A percentile compares a stretch with the other conserved stretches of the same genome.
Evolutionary conservation across 495 filamentous ascomycete species (phyloP).

Genomic region (Sordaria brevicollis): DNA sequence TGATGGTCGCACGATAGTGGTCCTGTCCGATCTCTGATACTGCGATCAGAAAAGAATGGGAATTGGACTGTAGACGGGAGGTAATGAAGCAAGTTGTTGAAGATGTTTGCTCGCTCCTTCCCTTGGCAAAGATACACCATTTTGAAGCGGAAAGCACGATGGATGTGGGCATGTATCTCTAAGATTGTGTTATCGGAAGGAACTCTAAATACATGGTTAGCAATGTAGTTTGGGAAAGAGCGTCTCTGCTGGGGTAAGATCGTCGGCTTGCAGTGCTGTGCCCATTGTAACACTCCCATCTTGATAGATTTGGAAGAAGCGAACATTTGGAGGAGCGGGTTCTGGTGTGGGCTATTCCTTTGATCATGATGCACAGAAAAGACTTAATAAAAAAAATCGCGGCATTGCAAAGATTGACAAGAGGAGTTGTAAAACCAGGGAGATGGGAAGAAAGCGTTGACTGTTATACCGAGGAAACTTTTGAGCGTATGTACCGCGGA

Average conservation of each 20-base stretch:
- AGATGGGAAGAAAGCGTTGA: neutral
- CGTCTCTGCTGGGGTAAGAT: neutral
- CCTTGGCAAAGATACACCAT: too few species aligned
- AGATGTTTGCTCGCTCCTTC: neutral
- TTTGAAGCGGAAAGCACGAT: neutral
- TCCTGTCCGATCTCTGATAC: neutral
- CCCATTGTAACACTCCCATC: neutral
- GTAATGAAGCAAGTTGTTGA: neutral
- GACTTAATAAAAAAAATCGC: neutral
- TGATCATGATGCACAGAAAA: too few species aligned
- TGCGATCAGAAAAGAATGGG: neutral
- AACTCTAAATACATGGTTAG: neutral
- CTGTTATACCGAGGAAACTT: neutral
- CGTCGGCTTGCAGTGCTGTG: too few species aligned
- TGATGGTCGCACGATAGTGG: neutral
- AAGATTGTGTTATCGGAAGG: neutral
- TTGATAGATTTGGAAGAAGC: too few species aligned
- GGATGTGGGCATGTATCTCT: neutral
- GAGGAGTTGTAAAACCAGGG: neutral
- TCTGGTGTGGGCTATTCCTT: too few species aligned
- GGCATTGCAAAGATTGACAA: neutral
- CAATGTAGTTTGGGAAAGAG: neutral
- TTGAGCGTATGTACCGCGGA: neutral
- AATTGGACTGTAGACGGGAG: neutral
- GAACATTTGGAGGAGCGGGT: neutral